Percentiles rank a stretch among this genome's conserved stretches.
phyloP scores from a whole-genome alignment of 1,284 basidiomycete genomes.

The Cryptococcus hybrid region DNA sequence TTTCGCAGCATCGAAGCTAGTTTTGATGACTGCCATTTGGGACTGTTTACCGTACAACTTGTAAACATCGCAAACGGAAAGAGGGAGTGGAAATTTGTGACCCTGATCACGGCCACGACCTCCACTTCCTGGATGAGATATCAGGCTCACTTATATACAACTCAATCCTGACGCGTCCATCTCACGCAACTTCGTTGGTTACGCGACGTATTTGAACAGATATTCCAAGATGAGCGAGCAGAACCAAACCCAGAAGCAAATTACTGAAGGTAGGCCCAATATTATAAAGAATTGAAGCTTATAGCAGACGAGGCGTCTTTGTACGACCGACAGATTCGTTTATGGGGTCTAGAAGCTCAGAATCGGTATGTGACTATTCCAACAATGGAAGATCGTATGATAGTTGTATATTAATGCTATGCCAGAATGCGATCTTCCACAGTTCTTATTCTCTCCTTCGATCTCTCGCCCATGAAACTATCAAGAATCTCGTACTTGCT shows the following conservation, averaged over 20 bases:
- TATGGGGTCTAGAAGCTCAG: conserved; percentile 98
- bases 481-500: conserved; percentile 78
- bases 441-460: conserved; percentile 79
- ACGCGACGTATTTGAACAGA: not conserved
- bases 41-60: not conserved
- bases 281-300: too few species aligned
- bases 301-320: conserved; percentile 72
- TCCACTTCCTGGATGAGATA: too few species aligned
- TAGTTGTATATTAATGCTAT: not conserved
- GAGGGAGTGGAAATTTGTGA: not conserved
- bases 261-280: conserved; percentile 37
- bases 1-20: conserved; percentile 66
- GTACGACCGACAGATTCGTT: conserved; percentile 94
- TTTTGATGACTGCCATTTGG: conserved; percentile 9
- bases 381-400: not conserved
- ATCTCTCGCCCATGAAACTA: conserved; percentile 88
- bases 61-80: not conserved
- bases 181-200: not conserved
- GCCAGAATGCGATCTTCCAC: conserved; percentile 88
- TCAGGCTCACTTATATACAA: not conserved
- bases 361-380: conserved; percentile 62
- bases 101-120: not conserved
- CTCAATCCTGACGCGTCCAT: not conserved
- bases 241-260: conserved; percentile 18
- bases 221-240: not conserved